These are phyloP conservation scores for Tilletia walkeri DNA, from an alignment of 1,284 basidiomycete genomes.

Conservation along the genomic window DNA sequence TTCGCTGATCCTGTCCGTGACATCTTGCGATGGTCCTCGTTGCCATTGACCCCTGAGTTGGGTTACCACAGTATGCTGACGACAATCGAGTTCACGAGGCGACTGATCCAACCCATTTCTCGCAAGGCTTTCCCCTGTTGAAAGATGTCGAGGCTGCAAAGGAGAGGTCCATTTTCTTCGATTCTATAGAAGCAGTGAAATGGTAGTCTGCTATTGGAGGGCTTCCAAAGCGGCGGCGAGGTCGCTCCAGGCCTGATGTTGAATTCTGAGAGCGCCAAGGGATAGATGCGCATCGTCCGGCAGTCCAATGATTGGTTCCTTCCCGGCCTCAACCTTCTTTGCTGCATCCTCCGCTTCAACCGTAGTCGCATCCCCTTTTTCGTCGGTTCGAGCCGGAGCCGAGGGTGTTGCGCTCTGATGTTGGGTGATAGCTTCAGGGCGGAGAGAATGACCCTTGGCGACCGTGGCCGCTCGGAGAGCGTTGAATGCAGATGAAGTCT, in stretches of 20 bases:
- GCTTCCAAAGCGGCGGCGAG: conserved; percentile 10
- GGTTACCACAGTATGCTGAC: conserved; percentile 30
- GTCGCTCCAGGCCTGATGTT: conserved; percentile 7
- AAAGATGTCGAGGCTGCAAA: too few species aligned
- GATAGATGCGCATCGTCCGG: conserved; percentile 7
- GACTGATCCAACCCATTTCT: too few species aligned
- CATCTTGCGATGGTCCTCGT: conserved; percentile 56
- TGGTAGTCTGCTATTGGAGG: background rate
- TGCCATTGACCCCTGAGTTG: conserved; percentile 56
- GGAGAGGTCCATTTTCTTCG: too few species aligned
- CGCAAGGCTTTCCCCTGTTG: too few species aligned
- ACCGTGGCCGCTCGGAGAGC: conserved; percentile 1
- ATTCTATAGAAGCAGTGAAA: too few species aligned
- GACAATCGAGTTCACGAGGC: too few species aligned
- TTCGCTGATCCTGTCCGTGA: conserved; percentile 66
- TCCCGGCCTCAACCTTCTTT: background rate
- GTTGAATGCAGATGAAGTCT: conserved; percentile 3
- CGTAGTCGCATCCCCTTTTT: background rate
- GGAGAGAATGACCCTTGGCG: background rate
- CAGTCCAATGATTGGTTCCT: background rate
- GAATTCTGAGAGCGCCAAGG: conserved; percentile 7
- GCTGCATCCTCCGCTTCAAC: background rate
- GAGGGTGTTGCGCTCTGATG: background rate
- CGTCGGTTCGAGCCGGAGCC: background rate
- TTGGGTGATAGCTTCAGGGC: background rate